phyloP scores from a whole-genome alignment of 306 rosid genomes.

The Cicer judaicum region DNA sequence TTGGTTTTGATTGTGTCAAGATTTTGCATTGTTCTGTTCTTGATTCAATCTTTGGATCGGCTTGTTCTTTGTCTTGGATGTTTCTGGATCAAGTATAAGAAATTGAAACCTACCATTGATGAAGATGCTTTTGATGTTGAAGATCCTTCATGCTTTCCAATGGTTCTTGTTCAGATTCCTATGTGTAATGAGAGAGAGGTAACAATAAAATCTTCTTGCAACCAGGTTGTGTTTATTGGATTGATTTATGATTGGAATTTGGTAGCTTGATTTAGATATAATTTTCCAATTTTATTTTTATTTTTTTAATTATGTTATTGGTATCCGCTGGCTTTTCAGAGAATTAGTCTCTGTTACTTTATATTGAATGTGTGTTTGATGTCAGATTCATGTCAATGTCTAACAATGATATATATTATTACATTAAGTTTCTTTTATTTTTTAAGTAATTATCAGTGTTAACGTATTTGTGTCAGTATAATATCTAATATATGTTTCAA shows the following conservation, averaged over 20 bases:
- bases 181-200: constrained; percentile 99
- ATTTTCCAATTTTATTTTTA: constrained; percentile 7
- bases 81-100: constrained; percentile 93
- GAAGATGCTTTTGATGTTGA: constrained; percentile 66
- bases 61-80: constrained; percentile 86
- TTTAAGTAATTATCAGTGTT: too few relatives aligned
- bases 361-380: too few relatives aligned
- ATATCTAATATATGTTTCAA: too few relatives aligned
- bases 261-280: constrained; percentile 8
- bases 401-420: too few relatives aligned
- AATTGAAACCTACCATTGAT: constrained; percentile 68
- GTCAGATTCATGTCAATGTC: too few relatives aligned
- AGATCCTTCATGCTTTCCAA: constrained; percentile 72
- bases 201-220: constrained; percentile 26
- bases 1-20: constrained; percentile 66
- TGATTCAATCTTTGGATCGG: constrained; percentile 95
- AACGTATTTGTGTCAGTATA: too few relatives aligned
- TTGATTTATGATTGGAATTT: neutral
- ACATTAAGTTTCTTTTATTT: too few relatives aligned
- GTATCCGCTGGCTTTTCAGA: too few relatives aligned
- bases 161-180: constrained; percentile 97
- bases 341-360: too few relatives aligned
- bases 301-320: neutral
- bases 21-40: constrained; percentile 80
- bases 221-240: neutral